These are phyloP conservation scores for Medicago truncatula DNA, from an alignment of 306 rosid genomes.

Conservation along the genomic window DNA sequence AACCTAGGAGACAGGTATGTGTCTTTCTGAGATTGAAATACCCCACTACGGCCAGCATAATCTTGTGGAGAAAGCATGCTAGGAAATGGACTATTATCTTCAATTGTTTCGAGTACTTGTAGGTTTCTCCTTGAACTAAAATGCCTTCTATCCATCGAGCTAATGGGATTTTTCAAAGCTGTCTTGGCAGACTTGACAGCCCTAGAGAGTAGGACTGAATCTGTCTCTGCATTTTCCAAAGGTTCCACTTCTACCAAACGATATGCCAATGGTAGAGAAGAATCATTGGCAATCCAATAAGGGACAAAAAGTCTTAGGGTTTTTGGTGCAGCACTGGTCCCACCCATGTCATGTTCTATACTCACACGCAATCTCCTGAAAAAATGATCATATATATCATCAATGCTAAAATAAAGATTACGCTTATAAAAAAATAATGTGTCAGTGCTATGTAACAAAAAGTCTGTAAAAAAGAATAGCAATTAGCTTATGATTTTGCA, in stretches of 20 bases:
- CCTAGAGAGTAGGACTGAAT: slow-evolving; percentile 63
- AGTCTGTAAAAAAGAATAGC: slow-evolving; percentile 9
- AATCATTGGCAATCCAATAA: slow-evolving; percentile 90
- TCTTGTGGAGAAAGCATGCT: slow-evolving; percentile 97
- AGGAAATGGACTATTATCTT: slow-evolving; percentile 84
- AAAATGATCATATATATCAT: slow-evolving; percentile 36
- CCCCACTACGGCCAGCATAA: slow-evolving; percentile 70
- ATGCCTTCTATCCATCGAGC: slow-evolving; percentile 75
- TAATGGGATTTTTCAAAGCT: slow-evolving; percentile 72
- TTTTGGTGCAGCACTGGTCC: slow-evolving; percentile 84
- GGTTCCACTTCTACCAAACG: slow-evolving; percentile 94
- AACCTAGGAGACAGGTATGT: slow-evolving; percentile 74
- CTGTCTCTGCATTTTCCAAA: slow-evolving; percentile 67
- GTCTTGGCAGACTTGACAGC: slow-evolving; percentile 81
- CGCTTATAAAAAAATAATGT: neutral
- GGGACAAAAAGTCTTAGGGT: slow-evolving; percentile 87
- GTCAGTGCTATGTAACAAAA: neutral
- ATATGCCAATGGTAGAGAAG: slow-evolving; percentile 78
- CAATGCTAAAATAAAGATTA: slow-evolving; percentile 26
- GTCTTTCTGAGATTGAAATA: slow-evolving; percentile 85
- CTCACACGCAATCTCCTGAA: slow-evolving; percentile 91
- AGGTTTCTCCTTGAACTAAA: slow-evolving; percentile 64
- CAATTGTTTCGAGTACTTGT: slow-evolving; percentile 87
- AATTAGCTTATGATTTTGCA: slow-evolving; percentile 7
- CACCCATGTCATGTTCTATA: slow-evolving; percentile 95